Evolutionary conservation across 2,329 filamentous ascomycete species (phyloP), one percentile per base, ranked within the genome.

Genomic region (Leptographium wingfieldii): DNA sequence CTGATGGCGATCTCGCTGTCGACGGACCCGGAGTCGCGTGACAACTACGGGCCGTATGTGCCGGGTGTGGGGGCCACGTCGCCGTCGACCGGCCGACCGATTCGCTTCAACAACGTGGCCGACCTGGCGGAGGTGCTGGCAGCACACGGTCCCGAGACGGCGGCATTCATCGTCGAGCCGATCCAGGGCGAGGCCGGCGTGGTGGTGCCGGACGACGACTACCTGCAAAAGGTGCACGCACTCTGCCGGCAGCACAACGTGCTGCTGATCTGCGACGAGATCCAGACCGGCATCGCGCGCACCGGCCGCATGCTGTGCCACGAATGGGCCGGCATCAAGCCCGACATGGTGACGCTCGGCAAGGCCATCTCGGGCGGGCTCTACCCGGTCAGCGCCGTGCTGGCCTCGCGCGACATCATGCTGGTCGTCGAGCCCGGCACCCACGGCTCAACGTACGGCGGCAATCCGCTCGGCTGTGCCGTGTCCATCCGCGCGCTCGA

Each of bases 321-420:
- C 69, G 85, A 99, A 75, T 97, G 94, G 92, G 86, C 89, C 60
- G 88, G 86, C 66, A 91, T 99, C 78, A 95, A 92, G 78, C 94
- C 92, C 48, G 94, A 99, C 71, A 81, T 99, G 69, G 87, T 99
- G 29, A 86, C 95, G 55, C 84, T 99, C 40, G 94, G 94, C 70
- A 99, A 99, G 78, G 94, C 94, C 67, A 96, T 99, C 71, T 96
- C 91, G 40, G 94, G 94, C 64, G 94, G 94, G 73, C 94, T 97
- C 87, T 99, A 99, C 76, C 94, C 94, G n/a, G 94, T 99, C 61
- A 96, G 91, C 63, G 91, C 87, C 68, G 92, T 99, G 56, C 80
- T 99, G 58, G 87, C 88, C 63, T 85, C 85, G 68, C 91, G 87
- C 75, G 92, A 96, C 60, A 80, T 97, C 64, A 96, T 99, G 92